Base-by-base conservation (phyloP, 164 flowering plant species). In the Vitis labrusca region DNA sequence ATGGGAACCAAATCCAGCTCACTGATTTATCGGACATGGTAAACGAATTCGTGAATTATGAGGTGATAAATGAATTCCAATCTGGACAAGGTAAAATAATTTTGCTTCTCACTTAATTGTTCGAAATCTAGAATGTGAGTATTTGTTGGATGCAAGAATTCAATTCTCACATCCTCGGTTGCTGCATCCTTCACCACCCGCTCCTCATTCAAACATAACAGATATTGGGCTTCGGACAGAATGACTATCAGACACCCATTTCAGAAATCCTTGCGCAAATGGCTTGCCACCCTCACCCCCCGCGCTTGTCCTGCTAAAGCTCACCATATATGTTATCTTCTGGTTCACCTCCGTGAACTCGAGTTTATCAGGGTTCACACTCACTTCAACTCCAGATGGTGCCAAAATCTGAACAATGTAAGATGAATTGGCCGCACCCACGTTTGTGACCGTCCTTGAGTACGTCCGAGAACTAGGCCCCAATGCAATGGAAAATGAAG, bases 391-490 rank as follows among this genome's bases (percentile, higher is more conserved):
- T 9, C 80, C 79, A 8, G 19, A 13, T 56, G 77, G 77, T 2
- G 48, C 37, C 11, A 27, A 2, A 3, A 77, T 17, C 30, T 62
- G 10, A 6, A 53, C 27, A 5, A 17, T 57, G 62, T 81, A 84
- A 11, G 56, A 14, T 11, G 78, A 71, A 19, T 30, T 47, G 13
- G 74, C 69, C 3, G 23, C 64, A 9, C 87, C 85, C 64, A 81
- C 83, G 50, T 84, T 81, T 27, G 85, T 85, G 29, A 83, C 82
- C 2, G 74, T 77, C 67, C 88, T 81, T 2, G 71, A 72, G 54
- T 75, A 82, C 0, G 52, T 69, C 64, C 72, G 77, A 37, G 73
- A 1, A 3, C 6, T 13, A 9, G 76, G 2, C 2, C 74, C 77
- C 61, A 85, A 29, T 47, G 17, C 8, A 3, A 86, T 56, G 0